phyloP scores from a whole-genome alignment of 192 early-diverging fungal species.

The Podila clonocystis region DNA sequence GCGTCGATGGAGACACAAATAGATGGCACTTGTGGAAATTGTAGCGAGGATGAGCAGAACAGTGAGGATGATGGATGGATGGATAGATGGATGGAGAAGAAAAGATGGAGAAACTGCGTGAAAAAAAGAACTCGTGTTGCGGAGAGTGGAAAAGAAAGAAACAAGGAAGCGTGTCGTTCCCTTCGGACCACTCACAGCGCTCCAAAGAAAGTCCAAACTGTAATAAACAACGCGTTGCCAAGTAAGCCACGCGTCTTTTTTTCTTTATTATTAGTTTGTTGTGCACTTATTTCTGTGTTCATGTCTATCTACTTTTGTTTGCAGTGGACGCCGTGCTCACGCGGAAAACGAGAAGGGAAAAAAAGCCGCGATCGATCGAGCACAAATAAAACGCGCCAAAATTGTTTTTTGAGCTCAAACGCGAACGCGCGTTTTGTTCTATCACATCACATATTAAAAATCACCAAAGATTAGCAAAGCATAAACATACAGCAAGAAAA shows the following conservation, averaged over 20 bases:
- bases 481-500: background rate
- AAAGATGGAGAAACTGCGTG: background rate
- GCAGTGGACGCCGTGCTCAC: too few species aligned
- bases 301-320: too few species aligned
- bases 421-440: conserved; percentile 3
- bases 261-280: too few species aligned
- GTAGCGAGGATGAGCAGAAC: background rate
- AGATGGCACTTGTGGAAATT: background rate
- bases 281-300: too few species aligned
- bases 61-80: background rate
- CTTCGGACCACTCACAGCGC: background rate
- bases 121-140: background rate
- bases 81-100: conserved; percentile 2
- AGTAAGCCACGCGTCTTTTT: too few species aligned
- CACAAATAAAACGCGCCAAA: background rate
- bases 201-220: too few species aligned
- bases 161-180: background rate
- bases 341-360: background rate
- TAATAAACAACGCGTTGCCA: too few species aligned
- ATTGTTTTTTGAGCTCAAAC: background rate
- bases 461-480: background rate
- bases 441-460: background rate
- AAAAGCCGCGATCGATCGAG: background rate
- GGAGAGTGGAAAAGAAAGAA: background rate
- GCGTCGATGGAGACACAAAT: background rate